Evolutionary conservation across 2,329 filamentous ascomycete species (phyloP).

Genomic region (Diplocarpon rosae): DNA sequence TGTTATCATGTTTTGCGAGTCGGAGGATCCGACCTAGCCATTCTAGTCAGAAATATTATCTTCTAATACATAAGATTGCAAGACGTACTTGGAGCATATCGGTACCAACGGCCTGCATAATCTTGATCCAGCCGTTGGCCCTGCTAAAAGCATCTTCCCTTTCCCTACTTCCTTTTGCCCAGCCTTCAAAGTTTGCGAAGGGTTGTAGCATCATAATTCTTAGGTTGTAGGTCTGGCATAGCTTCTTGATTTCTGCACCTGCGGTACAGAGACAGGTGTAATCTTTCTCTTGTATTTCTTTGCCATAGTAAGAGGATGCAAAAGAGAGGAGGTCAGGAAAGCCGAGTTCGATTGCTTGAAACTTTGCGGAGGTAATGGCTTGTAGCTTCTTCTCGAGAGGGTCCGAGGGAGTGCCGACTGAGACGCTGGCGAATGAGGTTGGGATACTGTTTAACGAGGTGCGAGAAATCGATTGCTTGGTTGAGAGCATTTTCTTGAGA

Average conservation of each 20-base stretch:
- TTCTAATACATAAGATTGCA: not conserved
- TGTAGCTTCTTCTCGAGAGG: conserved; percentile 38
- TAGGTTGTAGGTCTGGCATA: no score
- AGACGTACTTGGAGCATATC: conserved; percentile 56
- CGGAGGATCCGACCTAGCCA: conserved; percentile 47
- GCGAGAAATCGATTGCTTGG: conserved; percentile 10
- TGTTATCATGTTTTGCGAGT: conserved; percentile 44
- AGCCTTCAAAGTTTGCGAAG: no score
- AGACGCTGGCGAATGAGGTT: conserved; percentile 44
- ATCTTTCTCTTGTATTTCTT: conserved; percentile 38
- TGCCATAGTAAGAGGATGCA: conserved; percentile 40
- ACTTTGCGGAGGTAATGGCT: conserved; percentile 53
- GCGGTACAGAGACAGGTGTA: no score
- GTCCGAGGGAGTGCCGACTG: conserved; percentile 41
- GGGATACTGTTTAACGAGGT: conserved; percentile 29
- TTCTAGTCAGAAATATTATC: not conserved
- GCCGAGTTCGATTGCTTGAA: conserved; percentile 60
- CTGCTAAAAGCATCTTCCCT: conserved; percentile 31
- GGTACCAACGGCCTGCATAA: conserved; percentile 60
- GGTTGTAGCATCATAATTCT: no score
- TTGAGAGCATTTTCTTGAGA: not conserved
- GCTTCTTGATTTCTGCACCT: no score
- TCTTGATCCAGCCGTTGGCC: conserved; percentile 54
- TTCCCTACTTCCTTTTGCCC: no score
- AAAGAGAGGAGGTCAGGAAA: conserved; percentile 63